Conservation (phyloP, 164 flowering plant genomes). For the Vitis vinifera region DNA sequence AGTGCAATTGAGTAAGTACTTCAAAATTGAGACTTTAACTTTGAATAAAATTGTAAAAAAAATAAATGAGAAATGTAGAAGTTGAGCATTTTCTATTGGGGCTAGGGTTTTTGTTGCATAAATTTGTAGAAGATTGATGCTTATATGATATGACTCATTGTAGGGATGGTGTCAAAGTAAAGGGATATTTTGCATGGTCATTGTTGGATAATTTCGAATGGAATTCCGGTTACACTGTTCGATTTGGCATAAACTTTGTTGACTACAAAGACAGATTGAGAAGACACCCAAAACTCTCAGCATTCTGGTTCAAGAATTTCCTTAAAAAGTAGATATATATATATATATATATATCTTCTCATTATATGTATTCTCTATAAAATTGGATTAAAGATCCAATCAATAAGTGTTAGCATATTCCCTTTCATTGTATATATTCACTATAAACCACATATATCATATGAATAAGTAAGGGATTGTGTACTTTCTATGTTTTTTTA, state of each 20-base stretch:
- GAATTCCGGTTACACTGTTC: slow-evolving; percentile 20
- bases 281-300: slow-evolving; percentile 29
- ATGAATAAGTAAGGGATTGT: no score
- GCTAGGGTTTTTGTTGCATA: background rate
- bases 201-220: slow-evolving; percentile 33
- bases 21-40: background rate
- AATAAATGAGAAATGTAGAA: no score
- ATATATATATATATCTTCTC: no score
- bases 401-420: no score
- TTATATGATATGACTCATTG: background rate
- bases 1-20: slow-evolving; percentile 28
- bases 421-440: no score
- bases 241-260: slow-evolving; percentile 26
- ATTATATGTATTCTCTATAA: no score
- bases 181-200: slow-evolving; percentile 33
- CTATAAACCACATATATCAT: no score
- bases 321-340: no score
- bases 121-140: background rate
- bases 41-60: no score
- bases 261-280: slow-evolving; percentile 22
- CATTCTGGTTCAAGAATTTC: slow-evolving; percentile 24
- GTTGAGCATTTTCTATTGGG: no score
- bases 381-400: no score
- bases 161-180: slow-evolving; percentile 25
- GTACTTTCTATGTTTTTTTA: no score